Percentiles rank a stretch among this genome's conserved stretches.
phyloP scores from a whole-genome alignment of 306 rosid species.

The Citrullus colocynthis region DNA sequence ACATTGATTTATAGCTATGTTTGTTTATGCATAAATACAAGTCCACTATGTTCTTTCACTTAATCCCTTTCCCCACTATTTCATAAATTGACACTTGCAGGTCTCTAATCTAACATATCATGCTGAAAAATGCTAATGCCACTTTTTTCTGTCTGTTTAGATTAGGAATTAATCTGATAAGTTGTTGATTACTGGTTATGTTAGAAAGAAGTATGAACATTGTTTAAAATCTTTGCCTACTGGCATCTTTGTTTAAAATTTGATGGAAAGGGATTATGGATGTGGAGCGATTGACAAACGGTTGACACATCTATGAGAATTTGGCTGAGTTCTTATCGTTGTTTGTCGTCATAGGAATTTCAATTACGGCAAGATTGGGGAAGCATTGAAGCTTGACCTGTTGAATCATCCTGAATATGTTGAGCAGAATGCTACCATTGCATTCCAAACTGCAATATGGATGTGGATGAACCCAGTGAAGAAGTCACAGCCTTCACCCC shows the following conservation, averaged over 20 bases:
- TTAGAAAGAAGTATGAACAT: not conserved
- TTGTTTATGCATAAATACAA: not conserved
- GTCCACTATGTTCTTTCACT: not conserved
- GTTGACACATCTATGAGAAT: not conserved
- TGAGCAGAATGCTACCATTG: constrained; percentile 94
- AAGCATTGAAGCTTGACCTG: constrained; percentile 55
- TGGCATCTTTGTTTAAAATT: not conserved
- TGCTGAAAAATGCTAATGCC: not conserved
- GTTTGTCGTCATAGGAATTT: constrained; percentile 49
- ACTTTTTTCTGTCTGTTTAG: not conserved
- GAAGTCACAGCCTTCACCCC: constrained; percentile 78
- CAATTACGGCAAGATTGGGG: constrained; percentile 75
- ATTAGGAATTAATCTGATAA: not conserved
- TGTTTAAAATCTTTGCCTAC: not conserved
- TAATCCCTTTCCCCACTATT: not conserved
- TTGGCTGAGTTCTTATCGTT: constrained; percentile 5
- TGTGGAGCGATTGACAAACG: not conserved
- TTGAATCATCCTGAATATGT: constrained; percentile 79
- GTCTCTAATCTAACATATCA: not conserved
- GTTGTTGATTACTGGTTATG: not conserved
- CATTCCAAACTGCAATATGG: constrained; percentile 84
- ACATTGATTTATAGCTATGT: not conserved
- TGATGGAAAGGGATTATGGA: not conserved
- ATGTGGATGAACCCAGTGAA: constrained; percentile 77
- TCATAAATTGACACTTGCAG: not conserved